Base-by-base conservation (phyloP, 2,329 filamentous ascomycete species). In the Metarhizium robertsii region DNA sequence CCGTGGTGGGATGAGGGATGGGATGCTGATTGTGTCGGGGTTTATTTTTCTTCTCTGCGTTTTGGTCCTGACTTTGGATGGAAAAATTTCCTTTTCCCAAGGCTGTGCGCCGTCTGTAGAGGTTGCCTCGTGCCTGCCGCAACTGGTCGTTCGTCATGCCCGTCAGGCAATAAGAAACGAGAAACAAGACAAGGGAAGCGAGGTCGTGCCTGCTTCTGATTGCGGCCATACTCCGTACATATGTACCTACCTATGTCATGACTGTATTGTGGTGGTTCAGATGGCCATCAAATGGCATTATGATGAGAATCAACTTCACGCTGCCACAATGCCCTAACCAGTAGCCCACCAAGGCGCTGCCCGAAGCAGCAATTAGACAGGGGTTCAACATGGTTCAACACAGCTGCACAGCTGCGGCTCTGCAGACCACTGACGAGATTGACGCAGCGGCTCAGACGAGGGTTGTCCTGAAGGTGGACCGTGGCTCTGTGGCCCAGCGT, bases 401-500 rank as follows among this genome's bases (percentile, higher is more conserved):
- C 25, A 4, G 25, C 25, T 25, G 25, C 38, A 36, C 14, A 34
- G 50, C 49, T 42, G 54, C 51, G 43, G 43, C 54, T 55, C 50
- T 52, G 40, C 54, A 32, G 38, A 52, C 48, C 40, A 50, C 40
- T 8, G 34, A 48, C 25, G 49, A 48, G 49, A 38, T 32, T n/a
- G 18, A 32, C 25, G 49, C 29, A 4, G n/a, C 38, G 42, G 47
- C 29, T 52, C 42, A 55, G 14, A 49, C 43, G 50, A 40, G 49
- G 45, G 50, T 49, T 40, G 50, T 47, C 36, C n/a, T 52, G 50
- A 20, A 55, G 54, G 54, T 53, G 54, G 54, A 49, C 43, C 54
- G 30, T 8, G 20, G 7, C 32, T 42, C 32, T 53, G 34, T 45
- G 16, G 16, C 43, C 38, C 32, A n/a, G 16, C 18, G 13, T 53